phyloP scores from a whole-genome alignment of 2,329 filamentous ascomycete species.

The Hypocrella siamensis region DNA sequence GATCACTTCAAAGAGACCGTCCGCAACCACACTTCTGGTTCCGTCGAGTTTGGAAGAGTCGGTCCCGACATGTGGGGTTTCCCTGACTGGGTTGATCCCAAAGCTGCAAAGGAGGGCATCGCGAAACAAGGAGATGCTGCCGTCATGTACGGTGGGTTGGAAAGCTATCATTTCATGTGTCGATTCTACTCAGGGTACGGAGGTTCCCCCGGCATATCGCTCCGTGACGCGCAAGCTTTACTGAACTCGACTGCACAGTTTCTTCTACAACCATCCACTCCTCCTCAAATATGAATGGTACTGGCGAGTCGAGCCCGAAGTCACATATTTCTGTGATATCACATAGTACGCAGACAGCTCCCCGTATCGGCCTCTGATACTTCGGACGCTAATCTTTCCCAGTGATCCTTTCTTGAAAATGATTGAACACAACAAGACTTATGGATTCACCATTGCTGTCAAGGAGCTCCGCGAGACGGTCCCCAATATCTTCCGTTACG shows the following conservation, averaged over 20 bases:
- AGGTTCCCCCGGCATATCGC: not conserved
- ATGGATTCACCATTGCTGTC: conserved; percentile 96
- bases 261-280: conserved; percentile 95
- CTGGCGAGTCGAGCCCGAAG: conserved; percentile 96
- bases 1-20: conserved; percentile 81
- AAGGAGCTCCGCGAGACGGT: conserved; percentile 97
- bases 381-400: not conserved
- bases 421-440: conserved; percentile 90
- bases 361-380: not conserved
- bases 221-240: conserved; percentile 7
- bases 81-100: conserved; percentile 88
- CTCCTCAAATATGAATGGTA: conserved; percentile 98
- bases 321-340: conserved; percentile 99
- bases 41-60: conserved; percentile 90
- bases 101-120: conserved; percentile 90
- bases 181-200: conserved; percentile 92
- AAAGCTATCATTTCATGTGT: conserved; percentile 99
- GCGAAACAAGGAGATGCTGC: conserved; percentile 91
- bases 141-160: conserved; percentile 98
- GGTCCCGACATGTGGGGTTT: conserved; percentile 86
- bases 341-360: conserved; percentile 55
- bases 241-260: conserved; percentile 28
- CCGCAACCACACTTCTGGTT: conserved; percentile 72
- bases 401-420: conserved; percentile 84
- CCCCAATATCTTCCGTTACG: conserved; percentile 96